Percentiles rank a stretch among this genome's conserved stretches.
Conservation (phyloP, 2,329 filamentous ascomycete species). For the Ascochyta rabiei region DNA sequence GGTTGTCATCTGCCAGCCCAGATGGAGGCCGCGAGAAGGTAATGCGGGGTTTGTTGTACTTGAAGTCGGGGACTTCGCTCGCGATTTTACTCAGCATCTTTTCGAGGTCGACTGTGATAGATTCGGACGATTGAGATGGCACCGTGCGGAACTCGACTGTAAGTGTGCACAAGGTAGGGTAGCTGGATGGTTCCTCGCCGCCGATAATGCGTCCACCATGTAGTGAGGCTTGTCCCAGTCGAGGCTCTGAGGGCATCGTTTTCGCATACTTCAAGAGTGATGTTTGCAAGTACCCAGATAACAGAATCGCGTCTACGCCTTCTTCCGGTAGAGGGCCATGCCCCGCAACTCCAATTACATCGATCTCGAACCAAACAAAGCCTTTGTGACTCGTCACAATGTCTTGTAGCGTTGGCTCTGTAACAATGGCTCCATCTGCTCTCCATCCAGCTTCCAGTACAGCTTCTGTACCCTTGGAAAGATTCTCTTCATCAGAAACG, state of each 20-base stretch:
- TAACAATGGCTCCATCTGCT: slow-evolving; percentile 59
- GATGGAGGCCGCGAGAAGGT: slow-evolving; percentile 45
- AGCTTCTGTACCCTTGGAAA: slow-evolving; percentile 59
- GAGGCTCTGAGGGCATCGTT: slow-evolving; percentile 34
- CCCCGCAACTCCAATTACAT: slow-evolving; percentile 49
- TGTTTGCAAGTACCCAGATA: slow-evolving; percentile 51
- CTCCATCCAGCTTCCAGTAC: slow-evolving; percentile 59
- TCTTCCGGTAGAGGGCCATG: slow-evolving; percentile 54
- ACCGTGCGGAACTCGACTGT: slow-evolving; percentile 58
- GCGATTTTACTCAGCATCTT: neutral
- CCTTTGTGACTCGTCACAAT: slow-evolving; percentile 58
- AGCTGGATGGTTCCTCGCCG: slow-evolving; percentile 60
- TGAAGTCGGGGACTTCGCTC: neutral
- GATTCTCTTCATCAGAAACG: slow-evolving; percentile 61
- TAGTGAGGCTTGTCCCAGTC: slow-evolving; percentile 49
- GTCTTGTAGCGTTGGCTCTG: slow-evolving; percentile 54
- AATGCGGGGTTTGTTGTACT: neutral
- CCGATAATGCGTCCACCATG: slow-evolving; percentile 58
- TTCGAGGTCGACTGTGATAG: neutral
- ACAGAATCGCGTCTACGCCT: slow-evolving; percentile 55
- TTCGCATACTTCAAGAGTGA: slow-evolving; percentile 54
- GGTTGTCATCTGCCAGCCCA: neutral
- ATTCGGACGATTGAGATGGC: slow-evolving; percentile 48
- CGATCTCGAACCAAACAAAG: slow-evolving; percentile 56
- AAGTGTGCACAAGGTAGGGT: slow-evolving; percentile 57